These are phyloP conservation scores for Nymphaea thermarum DNA, from an alignment of 164 flowering plant species.

Conservation along the genomic window DNA sequence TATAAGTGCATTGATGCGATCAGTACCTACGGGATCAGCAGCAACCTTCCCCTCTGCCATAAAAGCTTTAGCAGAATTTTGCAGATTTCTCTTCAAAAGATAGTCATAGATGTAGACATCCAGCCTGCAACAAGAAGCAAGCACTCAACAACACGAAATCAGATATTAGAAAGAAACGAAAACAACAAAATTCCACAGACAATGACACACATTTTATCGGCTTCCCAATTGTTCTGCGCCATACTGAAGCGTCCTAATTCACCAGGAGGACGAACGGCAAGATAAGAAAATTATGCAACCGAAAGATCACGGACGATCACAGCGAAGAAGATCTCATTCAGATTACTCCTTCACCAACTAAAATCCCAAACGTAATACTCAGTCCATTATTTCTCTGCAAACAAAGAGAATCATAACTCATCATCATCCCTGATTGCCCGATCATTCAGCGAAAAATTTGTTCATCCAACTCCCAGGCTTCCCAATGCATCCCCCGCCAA, in stretches of 20 bases:
- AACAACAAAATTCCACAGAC: not conserved
- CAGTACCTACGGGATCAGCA: conserved; percentile 77
- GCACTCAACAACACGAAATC: not conserved
- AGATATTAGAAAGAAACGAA: not conserved
- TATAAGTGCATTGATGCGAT: conserved; percentile 1
- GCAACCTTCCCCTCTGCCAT: conserved; percentile 88
- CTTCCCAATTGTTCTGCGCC: conserved; percentile 72
- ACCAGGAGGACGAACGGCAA: not conserved
- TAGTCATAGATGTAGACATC: conserved; percentile 91
- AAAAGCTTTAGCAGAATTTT: conserved; percentile 78
- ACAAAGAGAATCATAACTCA: too few species aligned
- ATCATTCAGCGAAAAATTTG: too few species aligned
- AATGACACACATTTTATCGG: conserved; percentile 49
- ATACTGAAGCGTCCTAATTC: conserved; percentile 10
- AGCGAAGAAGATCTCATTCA: too few species aligned
- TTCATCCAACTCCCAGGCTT: not conserved
- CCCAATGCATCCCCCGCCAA: not conserved
- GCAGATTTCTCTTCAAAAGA: conserved; percentile 66
- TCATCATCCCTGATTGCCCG: too few species aligned
- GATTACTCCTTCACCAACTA: too few species aligned
- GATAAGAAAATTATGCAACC: not conserved
- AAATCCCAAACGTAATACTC: too few species aligned
- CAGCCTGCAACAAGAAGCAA: conserved; percentile 36
- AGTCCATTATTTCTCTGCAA: too few species aligned
- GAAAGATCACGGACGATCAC: not conserved